Evolutionary conservation across 805 yeast species (phyloP).

Genomic region (Pichia nakasei): DNA sequence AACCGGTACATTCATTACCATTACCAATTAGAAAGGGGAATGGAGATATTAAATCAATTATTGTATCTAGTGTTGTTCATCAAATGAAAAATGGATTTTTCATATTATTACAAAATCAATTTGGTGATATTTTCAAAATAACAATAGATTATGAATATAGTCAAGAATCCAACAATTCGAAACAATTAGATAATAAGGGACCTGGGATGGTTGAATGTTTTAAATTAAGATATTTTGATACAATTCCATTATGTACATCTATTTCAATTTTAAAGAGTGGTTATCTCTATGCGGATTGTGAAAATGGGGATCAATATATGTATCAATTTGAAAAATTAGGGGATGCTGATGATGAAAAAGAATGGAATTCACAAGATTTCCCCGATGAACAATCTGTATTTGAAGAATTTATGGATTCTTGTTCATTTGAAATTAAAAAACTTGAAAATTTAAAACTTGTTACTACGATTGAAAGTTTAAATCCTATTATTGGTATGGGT

Average conservation of each 20-base stretch:
- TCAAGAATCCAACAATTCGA: too few species aligned
- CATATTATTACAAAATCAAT: slow-evolving; percentile 55
- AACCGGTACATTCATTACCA: slow-evolving; percentile 32
- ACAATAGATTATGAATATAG: slow-evolving; percentile 38
- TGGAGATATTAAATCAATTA: slow-evolving; percentile 18
- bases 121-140: slow-evolving; percentile 72
- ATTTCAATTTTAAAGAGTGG: slow-evolving; percentile 67
- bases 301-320: slow-evolving; percentile 53
- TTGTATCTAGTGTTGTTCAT: slow-evolving; percentile 57
- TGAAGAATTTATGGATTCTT: slow-evolving; percentile 17
- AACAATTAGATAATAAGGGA: too few species aligned
- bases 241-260: slow-evolving; percentile 50
- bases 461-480: slow-evolving; percentile 38
- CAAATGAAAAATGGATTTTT: slow-evolving; percentile 56
- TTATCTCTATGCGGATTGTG: slow-evolving; percentile 58
- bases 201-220: slow-evolving; percentile 32
- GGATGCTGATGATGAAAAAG: slow-evolving; percentile 33
- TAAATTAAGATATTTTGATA: slow-evolving; percentile 64
- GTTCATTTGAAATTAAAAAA: slow-evolving; percentile 25
- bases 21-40: slow-evolving; percentile 41
- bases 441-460: slow-evolving; percentile 53
- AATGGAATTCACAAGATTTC: slow-evolving; percentile 26
- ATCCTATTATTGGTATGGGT: slow-evolving; percentile 43
- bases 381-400: slow-evolving; percentile 27
- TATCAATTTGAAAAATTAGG: slow-evolving; percentile 78